Evolutionary conservation across 2,329 filamentous ascomycete species (phyloP).

Genomic region (Colletotrichum spaethianum): DNA sequence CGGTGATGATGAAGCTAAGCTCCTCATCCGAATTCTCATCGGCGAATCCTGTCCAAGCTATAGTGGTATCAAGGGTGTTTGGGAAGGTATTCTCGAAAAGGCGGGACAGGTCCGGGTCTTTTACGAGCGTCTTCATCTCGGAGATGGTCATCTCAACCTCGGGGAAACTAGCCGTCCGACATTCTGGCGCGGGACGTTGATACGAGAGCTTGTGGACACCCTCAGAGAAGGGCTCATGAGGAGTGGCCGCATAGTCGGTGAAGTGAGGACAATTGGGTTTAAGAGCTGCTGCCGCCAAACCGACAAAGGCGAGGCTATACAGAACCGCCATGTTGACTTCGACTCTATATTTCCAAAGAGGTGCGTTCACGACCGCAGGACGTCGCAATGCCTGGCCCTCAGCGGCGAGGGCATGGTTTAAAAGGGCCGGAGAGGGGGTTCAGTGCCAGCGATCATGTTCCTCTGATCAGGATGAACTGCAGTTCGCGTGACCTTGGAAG

Average conservation of each 20-base stretch:
- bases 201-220: constrained; percentile 84
- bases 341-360: neutral
- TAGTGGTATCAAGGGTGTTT: constrained; percentile 82
- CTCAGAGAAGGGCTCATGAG: constrained; percentile 80
- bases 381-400: constrained; percentile 8
- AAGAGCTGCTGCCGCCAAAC: constrained; percentile 42
- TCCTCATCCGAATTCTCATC: constrained; percentile 73
- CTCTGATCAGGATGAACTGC: constrained; percentile 12
- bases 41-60: constrained; percentile 76
- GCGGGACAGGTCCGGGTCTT: constrained; percentile 81
- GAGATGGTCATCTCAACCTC: constrained; percentile 83
- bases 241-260: constrained; percentile 50
- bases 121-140: constrained; percentile 77
- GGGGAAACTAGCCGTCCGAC: constrained; percentile 85
- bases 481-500: constrained; percentile 29
- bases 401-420: constrained; percentile 27
- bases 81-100: constrained; percentile 82
- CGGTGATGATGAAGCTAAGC: constrained; percentile 80
- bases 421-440: neutral
- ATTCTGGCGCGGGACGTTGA: constrained; percentile 82
- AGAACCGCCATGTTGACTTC: constrained; percentile 17
- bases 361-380: constrained; percentile 16
- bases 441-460: constrained; percentile 17
- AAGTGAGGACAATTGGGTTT: constrained; percentile 53
- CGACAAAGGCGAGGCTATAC: constrained; percentile 10